Conservation (phyloP, 441 rosid genomes). For the Dalechampia spathulata region DNA sequence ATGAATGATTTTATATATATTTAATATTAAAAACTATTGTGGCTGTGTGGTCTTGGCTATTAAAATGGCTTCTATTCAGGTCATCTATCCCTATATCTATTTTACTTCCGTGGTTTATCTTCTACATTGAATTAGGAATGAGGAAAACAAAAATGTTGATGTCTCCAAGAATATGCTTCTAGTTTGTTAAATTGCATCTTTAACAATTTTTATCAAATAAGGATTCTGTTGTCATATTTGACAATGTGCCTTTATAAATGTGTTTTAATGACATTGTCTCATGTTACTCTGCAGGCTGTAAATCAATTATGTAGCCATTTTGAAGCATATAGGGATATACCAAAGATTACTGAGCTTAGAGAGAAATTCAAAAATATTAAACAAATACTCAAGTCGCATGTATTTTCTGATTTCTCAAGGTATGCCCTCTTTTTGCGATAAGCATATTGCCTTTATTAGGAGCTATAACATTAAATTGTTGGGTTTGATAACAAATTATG, state of each 20-base stretch:
- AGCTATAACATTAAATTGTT: neutral
- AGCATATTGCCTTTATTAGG: neutral
- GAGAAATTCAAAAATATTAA: constrained; percentile 94
- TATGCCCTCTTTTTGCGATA: constrained; percentile 20
- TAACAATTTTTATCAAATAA: neutral
- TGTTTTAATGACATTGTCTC: constrained; percentile 15
- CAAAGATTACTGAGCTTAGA: constrained; percentile 94
- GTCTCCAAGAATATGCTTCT: neutral
- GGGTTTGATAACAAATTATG: neutral
- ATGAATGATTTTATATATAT: too few species aligned
- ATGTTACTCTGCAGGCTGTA: constrained; percentile 75
- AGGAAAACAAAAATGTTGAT: neutral
- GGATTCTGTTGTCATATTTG: neutral
- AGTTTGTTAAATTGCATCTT: neutral
- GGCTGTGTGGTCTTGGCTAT: neutral
- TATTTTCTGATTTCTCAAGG: constrained; percentile 97
- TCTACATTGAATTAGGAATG: neutral
- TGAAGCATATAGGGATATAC: constrained; percentile 96
- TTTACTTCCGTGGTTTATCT: neutral
- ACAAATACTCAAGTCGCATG: constrained; percentile 94
- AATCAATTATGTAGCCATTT: constrained; percentile 97
- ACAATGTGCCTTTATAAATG: neutral
- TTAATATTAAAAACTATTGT: too few species aligned
- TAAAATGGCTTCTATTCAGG: neutral
- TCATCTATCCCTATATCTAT: neutral